Percentiles rank a stretch among this genome's conserved stretches.
Conservation (phyloP, 2,329 filamentous ascomycete species). For the Exserohilum turcica region DNA sequence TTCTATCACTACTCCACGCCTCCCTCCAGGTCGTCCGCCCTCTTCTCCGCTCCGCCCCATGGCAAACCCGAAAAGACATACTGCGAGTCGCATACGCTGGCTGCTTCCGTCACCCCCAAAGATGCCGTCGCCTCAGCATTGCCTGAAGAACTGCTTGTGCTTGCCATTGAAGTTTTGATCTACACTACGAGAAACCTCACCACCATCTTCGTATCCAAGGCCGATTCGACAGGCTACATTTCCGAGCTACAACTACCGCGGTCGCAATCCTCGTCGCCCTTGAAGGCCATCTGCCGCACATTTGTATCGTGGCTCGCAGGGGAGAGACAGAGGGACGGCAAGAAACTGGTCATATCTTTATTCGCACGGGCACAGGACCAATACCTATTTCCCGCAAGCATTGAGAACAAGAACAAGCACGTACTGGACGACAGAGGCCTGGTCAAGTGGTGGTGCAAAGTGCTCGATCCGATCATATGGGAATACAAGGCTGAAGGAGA, state of each 20-base stretch:
- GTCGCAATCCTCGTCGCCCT: conserved; percentile 64
- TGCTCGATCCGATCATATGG: conserved; percentile 75
- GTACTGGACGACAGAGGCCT: conserved; percentile 87
- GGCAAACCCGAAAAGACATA: conserved; percentile 76
- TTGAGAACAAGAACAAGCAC: conserved; percentile 84
- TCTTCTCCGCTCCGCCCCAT: conserved; percentile 79
- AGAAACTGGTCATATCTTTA: conserved; percentile 78
- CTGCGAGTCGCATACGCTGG: conserved; percentile 81
- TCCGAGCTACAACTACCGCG: conserved; percentile 64
- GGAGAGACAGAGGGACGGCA: conserved; percentile 65
- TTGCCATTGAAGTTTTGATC: conserved; percentile 85
- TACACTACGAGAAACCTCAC: conserved; percentile 80
- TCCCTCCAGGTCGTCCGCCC: conserved; percentile 72
- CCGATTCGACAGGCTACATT: conserved; percentile 91
- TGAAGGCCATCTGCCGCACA: conserved; percentile 72
- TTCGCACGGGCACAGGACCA: conserved; percentile 92
- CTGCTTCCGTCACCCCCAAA: conserved; percentile 57
- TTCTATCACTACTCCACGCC: conserved; percentile 88
- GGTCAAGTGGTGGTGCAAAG: conserved; percentile 94
- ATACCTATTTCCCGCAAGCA: conserved; percentile 92
- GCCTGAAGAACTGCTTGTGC: conserved; percentile 66
- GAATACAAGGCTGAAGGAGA: conserved; percentile 53
- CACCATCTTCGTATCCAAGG: conserved; percentile 94
- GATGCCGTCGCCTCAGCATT: conserved; percentile 29
- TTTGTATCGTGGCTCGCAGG: conserved; percentile 79